A percentile compares a stretch with the other conserved stretches of the same genome.
These are phyloP conservation scores for Aspergillus costaricaensis DNA, from an alignment of 2,329 filamentous ascomycete genomes.

Conservation along the genomic window DNA sequence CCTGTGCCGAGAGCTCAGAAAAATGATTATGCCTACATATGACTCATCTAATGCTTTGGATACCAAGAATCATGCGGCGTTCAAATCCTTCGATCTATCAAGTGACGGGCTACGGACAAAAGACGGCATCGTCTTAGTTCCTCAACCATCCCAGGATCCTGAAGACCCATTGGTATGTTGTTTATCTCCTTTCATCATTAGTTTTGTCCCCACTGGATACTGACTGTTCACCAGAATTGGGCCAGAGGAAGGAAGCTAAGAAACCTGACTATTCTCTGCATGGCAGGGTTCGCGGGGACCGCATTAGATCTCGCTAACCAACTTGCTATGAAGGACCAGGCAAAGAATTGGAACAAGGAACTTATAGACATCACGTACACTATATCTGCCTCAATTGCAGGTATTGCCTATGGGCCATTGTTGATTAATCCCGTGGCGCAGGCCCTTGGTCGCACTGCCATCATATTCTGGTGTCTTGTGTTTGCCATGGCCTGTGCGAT, in stretches of 20 bases:
- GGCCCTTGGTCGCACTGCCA: neutral
- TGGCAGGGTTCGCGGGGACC: neutral
- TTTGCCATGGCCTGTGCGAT: conserved; percentile 4
- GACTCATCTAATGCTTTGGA: neutral
- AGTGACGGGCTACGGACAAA: neutral
- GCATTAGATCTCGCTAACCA: conserved; percentile 1
- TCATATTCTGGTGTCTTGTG: neutral
- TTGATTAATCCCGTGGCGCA: neutral
- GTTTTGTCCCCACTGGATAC: neutral
- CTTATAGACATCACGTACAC: neutral
- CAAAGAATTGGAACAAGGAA: neutral
- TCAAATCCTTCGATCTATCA: neutral
- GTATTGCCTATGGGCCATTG: neutral
- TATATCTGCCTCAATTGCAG: neutral
- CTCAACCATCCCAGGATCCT: conserved; percentile 1
- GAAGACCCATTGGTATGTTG: conserved; percentile 5
- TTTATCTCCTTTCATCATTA: too few relatives aligned
- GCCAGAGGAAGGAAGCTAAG: neutral
- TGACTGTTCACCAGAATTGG: neutral
- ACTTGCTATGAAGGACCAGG: neutral
- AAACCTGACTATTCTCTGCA: neutral
- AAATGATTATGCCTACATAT: too few relatives aligned
- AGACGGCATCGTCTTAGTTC: neutral
- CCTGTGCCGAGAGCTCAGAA: too few relatives aligned
- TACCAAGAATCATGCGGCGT: neutral